Percentiles rank a stretch among this genome's conserved stretches.
These are phyloP conservation scores for Guillardia theta DNA, from an alignment of 78 protist species.

Conservation along the genomic window DNA sequence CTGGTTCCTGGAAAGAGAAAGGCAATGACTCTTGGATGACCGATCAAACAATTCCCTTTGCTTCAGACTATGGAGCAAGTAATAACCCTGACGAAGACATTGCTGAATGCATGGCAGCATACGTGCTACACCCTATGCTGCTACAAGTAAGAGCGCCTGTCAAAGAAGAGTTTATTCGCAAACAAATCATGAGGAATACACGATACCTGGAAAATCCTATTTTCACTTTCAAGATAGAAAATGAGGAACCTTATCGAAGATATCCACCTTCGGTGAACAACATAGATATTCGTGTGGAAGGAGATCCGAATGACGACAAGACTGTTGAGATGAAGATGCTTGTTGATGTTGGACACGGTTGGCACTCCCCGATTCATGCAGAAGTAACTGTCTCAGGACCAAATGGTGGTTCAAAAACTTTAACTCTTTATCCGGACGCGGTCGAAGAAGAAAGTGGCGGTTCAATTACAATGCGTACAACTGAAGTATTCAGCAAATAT, in stretches of 20 bases:
- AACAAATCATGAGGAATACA: too few species aligned
- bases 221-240: too few species aligned
- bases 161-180: too few species aligned
- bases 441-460: background rate
- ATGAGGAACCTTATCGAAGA: too few species aligned
- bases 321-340: background rate
- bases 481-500: background rate
- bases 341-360: background rate
- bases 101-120: slow-evolving; percentile 23
- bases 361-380: background rate
- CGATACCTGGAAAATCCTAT: too few species aligned
- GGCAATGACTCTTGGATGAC: too few species aligned
- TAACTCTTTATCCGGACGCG: background rate
- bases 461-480: background rate
- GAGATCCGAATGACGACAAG: background rate
- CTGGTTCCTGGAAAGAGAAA: background rate
- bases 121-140: slow-evolving; percentile 25
- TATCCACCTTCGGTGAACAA: too few species aligned
- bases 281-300: too few species aligned
- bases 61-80: background rate
- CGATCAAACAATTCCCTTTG: background rate
- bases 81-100: slow-evolving; percentile 42
- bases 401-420: background rate
- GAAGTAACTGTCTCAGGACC: background rate
- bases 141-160: background rate